Base-by-base conservation (phyloP, 1,284 basidiomycete species). In the Cutaneotrichosporon sp. region DNA sequence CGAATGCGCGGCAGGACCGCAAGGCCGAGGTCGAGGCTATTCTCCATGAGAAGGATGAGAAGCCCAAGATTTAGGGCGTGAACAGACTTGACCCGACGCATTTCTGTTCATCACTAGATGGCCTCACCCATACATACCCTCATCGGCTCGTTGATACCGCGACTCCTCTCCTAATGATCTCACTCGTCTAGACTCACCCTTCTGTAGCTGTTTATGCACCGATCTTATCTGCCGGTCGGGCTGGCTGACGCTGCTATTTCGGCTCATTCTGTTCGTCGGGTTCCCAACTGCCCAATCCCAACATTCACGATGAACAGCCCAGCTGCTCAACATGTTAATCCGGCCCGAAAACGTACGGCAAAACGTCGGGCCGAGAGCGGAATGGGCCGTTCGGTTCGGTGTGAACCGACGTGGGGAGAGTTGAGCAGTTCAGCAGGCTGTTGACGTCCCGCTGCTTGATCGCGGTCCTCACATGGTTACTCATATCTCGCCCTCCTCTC, bases 1-100 rank as follows among this genome's bases (percentile, higher is more conserved):
- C 83, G 38, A 81, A 81, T 58, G 72, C 78, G 13, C 70, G 67
- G 78, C 77, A 54, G 68, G 77, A 46, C 24, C 14, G 9, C 25
- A n/a, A 34, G n/a, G 33, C 6, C 34, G 22, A 29, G 33, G 42
- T 43, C 4, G 25, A 38, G 42, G 49, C 38, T 2, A n/a, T n/a
- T 16, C 38, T 42, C 38, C 38, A 42, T n/a, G n/a, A n/a, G 18
- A n/a, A 42, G 7, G 16, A 42, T 18, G 38, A 42, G 18, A 18
- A 4, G 38, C 38, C 38, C 16, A 42, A 42, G 18, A 18, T n/a
- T 16, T 42, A 42, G 18, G n/a, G n/a, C n/a, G n/a, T n/a, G n/a
- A n/a, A n/a, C n/a, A n/a, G n/a, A n/a, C n/a, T n/a, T n/a, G n/a
- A n/a, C n/a, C n/a, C n/a, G n/a, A n/a, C n/a, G n/a, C n/a, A n/a